Base-by-base conservation (phyloP, 2,329 filamentous ascomycete species). In the Clarireedia hainanense region DNA sequence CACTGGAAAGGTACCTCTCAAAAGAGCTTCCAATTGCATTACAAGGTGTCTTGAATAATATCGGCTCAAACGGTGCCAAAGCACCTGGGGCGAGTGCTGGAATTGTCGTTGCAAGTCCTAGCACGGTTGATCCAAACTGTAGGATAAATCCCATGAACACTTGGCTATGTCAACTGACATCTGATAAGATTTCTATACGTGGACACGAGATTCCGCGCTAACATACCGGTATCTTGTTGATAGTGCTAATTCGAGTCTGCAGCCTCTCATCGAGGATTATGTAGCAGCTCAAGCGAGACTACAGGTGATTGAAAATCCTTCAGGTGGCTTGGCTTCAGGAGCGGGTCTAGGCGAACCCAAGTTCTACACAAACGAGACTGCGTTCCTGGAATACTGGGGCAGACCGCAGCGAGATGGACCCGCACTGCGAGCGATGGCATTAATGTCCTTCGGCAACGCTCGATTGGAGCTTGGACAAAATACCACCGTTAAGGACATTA, bases 331-430 rank as follows among this genome's bases (percentile, higher is more conserved):
- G 1, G 71, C 73, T 2, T 66, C 70, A 3, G 73, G 74, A 40
- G 68, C 70, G 24, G 79, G 80, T 5, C 69, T 91, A 3, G 88
- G 79, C 24, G 88, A 92, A 70, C 80, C 88, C 51, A 91, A 91
- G 70, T 91, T 80, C 69, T 74, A 84, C 53, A 81, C 83, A 45
- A 78, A 89, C 60, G 72, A 80, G 53, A 80, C 75, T 4, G 74
- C 80, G 3, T 90, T 81, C 68, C 86, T 80, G 5, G 84, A 80
- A 26, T 63, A 65, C 17, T 67, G 65, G 66, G 66, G 87, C 23
- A 81, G 89, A 17, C 89, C 89, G 15, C 89, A 92, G 70, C 79
- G 85, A 34, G 89, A 92, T 68, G 89, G 89, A 0, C 88, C 89
- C 17, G 82, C 89, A n/a, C 77, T 94, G 27, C 79, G 89, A 50